phyloP scores from a whole-genome alignment of 176 grass and related monocot genomes.

The Zea luxurians region DNA sequence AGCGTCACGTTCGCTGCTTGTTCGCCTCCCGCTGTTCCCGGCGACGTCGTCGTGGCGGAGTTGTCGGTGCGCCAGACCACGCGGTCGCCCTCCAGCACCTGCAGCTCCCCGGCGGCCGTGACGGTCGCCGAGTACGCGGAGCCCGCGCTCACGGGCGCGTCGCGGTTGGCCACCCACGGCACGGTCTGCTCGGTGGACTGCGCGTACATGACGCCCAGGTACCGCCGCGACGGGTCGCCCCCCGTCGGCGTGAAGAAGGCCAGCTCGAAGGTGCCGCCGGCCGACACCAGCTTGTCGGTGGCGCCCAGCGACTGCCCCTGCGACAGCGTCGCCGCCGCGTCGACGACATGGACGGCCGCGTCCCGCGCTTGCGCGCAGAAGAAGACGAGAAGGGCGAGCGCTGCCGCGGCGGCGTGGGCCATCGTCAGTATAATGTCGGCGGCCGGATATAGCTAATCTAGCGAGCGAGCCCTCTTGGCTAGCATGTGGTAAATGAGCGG shows the following conservation, averaged over 20 bases:
- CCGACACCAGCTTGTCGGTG: constrained; percentile 41
- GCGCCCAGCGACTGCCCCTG: constrained; percentile 42
- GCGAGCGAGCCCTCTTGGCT: not conserved
- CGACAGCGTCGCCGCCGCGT: constrained; percentile 22
- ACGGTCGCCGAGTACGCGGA: constrained; percentile 38
- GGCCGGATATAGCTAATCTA: not conserved
- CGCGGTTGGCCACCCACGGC: constrained; percentile 71
- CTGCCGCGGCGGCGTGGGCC: not conserved
- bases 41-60: not conserved
- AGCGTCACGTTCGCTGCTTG: constrained; percentile 32
- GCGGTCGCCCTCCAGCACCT: constrained; percentile 32
- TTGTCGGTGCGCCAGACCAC: constrained; percentile 46
- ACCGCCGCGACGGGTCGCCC: constrained; percentile 36
- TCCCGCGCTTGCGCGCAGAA: not conserved
- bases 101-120: constrained; percentile 44
- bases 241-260: constrained; percentile 49
- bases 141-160: constrained; percentile 33
- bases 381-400: not conserved
- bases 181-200: constrained; percentile 38
- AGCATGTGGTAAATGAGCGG: not conserved
- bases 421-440: constrained; percentile 1
- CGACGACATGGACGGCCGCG: not conserved
- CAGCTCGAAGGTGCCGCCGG: constrained; percentile 42
- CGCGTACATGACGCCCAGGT: constrained; percentile 60
- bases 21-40: too few relatives aligned